A percentile compares a stretch with the other conserved stretches of the same genome.
Evolutionary conservation across 2,329 filamentous ascomycete species (phyloP).

Genomic region (Talaromyces sp.): DNA sequence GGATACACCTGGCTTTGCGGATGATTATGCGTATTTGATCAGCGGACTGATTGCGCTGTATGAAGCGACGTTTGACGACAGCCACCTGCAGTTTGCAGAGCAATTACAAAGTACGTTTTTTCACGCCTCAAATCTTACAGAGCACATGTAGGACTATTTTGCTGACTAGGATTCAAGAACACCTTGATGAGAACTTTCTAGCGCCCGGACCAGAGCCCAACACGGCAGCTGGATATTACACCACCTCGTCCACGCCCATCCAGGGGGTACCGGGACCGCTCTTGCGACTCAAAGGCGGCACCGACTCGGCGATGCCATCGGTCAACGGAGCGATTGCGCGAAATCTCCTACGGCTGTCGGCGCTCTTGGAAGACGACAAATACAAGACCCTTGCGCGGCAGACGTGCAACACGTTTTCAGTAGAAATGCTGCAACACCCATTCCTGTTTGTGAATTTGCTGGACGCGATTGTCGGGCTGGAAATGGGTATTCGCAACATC

Average conservation of each 20-base stretch:
- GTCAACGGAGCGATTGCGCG: slow-evolving; percentile 81
- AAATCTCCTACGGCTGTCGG: slow-evolving; percentile 77
- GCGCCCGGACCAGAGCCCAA: slow-evolving; percentile 47
- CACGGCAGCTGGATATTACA: slow-evolving; percentile 36
- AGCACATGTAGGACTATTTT: too few species aligned
- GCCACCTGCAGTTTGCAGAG: slow-evolving; percentile 74
- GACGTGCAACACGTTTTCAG: slow-evolving; percentile 79
- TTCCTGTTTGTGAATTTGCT: slow-evolving; percentile 84
- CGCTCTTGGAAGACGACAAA: slow-evolving; percentile 58
- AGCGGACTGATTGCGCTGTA: slow-evolving; percentile 79
- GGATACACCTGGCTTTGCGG: slow-evolving; percentile 69
- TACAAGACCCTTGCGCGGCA: slow-evolving; percentile 63
- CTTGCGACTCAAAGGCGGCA: slow-evolving; percentile 86
- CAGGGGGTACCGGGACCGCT: slow-evolving; percentile 57
- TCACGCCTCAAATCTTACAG: not conserved
- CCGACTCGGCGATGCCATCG: slow-evolving; percentile 86
- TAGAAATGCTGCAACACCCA: slow-evolving; percentile 86
- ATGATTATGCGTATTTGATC: slow-evolving; percentile 89
- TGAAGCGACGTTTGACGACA: slow-evolving; percentile 70
- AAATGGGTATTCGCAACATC: slow-evolving; percentile 60
- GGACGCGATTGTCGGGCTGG: slow-evolving; percentile 65
- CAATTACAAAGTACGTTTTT: slow-evolving; percentile 63
- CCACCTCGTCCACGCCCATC: slow-evolving; percentile 43
- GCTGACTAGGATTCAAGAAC: slow-evolving; percentile 42
- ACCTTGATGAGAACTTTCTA: slow-evolving; percentile 72